Conservation (phyloP, 768 basidiomycete genomes). For the Leucogyrophana mollusca region DNA sequence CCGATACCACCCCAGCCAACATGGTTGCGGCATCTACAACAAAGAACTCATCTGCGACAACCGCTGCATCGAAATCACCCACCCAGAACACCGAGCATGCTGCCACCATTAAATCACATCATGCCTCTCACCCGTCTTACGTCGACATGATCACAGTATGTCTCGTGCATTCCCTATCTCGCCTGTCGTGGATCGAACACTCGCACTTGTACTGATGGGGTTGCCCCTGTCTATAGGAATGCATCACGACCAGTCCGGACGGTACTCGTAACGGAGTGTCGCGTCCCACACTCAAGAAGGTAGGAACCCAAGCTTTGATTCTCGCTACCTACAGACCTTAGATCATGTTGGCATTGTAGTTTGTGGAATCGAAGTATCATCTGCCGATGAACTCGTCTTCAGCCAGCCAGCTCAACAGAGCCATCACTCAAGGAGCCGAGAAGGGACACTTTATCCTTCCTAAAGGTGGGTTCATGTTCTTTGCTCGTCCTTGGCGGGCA, state of each 20-base stretch:
- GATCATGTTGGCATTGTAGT: constrained; percentile 42
- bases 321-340: background rate
- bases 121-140: constrained; percentile 52
- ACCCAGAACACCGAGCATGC: constrained; percentile 24
- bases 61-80: constrained; percentile 30
- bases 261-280: constrained; percentile 75
- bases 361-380: constrained; percentile 54
- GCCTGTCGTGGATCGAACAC: constrained; percentile 21
- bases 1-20: constrained; percentile 2
- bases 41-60: constrained; percentile 40
- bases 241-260: constrained; percentile 62
- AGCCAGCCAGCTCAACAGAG: constrained; percentile 47
- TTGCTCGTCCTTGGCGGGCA: background rate
- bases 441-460: constrained; percentile 55
- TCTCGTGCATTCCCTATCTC: constrained; percentile 16
- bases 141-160: constrained; percentile 43
- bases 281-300: constrained; percentile 79
- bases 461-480: constrained; percentile 38
- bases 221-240: constrained; percentile 51
- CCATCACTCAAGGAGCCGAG: constrained; percentile 52
- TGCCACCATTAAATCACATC: constrained; percentile 34
- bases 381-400: constrained; percentile 44
- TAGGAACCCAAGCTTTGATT: constrained; percentile 37
- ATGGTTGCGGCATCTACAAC: constrained; percentile 22
- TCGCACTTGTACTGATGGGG: constrained; percentile 7